phyloP scores from a whole-genome alignment of 2,329 filamentous ascomycete species.

The Pezicula carpinea region DNA sequence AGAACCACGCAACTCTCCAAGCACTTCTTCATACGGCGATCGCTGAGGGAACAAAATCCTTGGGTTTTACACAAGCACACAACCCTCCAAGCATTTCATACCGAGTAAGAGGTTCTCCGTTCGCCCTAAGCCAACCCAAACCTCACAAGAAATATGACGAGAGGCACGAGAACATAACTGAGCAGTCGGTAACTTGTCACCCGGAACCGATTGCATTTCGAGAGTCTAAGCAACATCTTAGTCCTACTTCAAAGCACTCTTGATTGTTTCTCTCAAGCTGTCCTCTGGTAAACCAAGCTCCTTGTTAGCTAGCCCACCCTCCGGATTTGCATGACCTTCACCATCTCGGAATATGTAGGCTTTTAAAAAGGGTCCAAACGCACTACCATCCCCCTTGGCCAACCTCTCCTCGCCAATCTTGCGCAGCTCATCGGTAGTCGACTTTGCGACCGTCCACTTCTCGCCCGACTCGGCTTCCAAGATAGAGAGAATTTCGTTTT shows the following conservation, averaged over 20 bases:
- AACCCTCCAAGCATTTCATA: too few relatives aligned
- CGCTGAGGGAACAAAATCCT: too few relatives aligned
- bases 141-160: too few relatives aligned
- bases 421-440: conserved; percentile 7
- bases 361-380: conserved; percentile 11
- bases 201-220: too few relatives aligned
- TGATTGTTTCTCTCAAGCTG: conserved; percentile 10
- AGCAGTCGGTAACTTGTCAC: too few relatives aligned
- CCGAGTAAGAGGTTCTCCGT: too few relatives aligned
- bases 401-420: conserved; percentile 13
- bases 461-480: conserved; percentile 23
- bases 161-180: too few relatives aligned
- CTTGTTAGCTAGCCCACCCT: conserved; percentile 7
- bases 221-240: too few relatives aligned
- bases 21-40: too few relatives aligned
- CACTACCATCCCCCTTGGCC: conserved; percentile 12
- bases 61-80: too few relatives aligned
- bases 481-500: conserved; percentile 26
- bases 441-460: conserved; percentile 19
- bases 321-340: conserved; percentile 3
- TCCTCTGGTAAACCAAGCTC: conserved; percentile 12
- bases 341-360: conserved; percentile 10
- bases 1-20: too few relatives aligned
- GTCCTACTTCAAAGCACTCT: neutral
- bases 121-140: too few relatives aligned